Evolutionary conservation across 768 basidiomycete genomes (phyloP), one percentile per base, ranked within the genome.

Genomic region (Kwoniella mangroviensis): DNA sequence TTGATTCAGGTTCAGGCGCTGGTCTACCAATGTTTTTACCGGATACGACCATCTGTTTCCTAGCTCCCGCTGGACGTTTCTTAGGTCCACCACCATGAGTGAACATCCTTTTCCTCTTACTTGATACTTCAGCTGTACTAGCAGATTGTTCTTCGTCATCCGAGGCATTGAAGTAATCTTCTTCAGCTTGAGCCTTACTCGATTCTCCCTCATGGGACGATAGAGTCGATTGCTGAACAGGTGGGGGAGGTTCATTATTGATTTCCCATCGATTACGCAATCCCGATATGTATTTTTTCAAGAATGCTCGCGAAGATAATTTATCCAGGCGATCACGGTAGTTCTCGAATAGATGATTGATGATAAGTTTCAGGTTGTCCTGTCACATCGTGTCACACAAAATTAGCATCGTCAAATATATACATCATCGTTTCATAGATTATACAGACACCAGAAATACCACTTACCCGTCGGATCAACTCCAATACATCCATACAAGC

Each of bases 401-500:
- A 13, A 19, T 59, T 19, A 45, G 41, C 66, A 22, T 40, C 13
- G 15, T 6, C 19, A 17, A 17, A 49, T 19, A 34, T 34, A 34
- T 49, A 49, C 6, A 49, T 49, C 45, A 49, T 17, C 9, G 6
- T 34, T 34, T 34, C 34, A 34, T 7, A 34, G 34, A 34, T 34
- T 7, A 34, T 34, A 34, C 34, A 34, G 34, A 7, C 34, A 34
- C 34, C 34, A 34, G 34, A 34, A 34, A 34, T 34, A 34, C 34
- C 21, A 83, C 88, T 72, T 71, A 95, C 94, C 85, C 89, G 88
- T 65, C 94, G 90, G 83, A 98, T 91, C 74, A 88, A 87, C 76
- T 99, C 97, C 77, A 98, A 94, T 72, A 92, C 91, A 82, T 98
- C 97, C 82, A 97, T 91, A 85, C 94, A 98, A 49, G 94, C 93